Evolutionary conservation across 305 asterid species (phyloP).

Genomic region (Ajuga reptans): DNA sequence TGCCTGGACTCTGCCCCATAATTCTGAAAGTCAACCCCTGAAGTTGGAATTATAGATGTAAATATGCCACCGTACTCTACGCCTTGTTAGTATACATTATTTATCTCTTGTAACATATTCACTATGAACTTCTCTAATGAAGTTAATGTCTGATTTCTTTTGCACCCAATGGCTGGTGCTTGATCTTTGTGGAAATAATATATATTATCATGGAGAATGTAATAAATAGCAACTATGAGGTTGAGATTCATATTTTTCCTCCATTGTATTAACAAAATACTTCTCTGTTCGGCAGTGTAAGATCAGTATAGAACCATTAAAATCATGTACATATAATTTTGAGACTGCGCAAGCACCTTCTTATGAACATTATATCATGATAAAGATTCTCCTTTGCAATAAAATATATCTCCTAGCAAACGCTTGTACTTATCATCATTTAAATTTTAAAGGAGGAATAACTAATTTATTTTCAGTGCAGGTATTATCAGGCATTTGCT

Average conservation of each 20-base stretch:
- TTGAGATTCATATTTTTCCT: background rate
- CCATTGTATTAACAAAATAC: background rate
- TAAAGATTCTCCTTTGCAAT: conserved; percentile 2
- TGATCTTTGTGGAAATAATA: background rate
- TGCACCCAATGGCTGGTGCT: background rate
- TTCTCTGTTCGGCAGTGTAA: background rate
- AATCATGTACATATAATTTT: background rate
- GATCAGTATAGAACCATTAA: background rate
- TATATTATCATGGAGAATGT: conserved; percentile 1
- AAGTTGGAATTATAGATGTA: background rate
- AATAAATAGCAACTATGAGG: background rate
- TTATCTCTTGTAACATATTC: background rate
- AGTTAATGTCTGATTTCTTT: background rate
- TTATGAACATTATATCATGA: background rate
- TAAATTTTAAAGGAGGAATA: conserved; percentile 15
- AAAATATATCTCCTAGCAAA: background rate
- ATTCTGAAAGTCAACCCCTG: background rate
- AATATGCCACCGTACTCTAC: background rate
- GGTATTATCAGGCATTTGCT: conserved; percentile 59
- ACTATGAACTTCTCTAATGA: background rate
- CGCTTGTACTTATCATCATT: background rate
- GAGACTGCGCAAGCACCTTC: background rate
- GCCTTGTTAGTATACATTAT: background rate
- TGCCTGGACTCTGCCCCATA: background rate
- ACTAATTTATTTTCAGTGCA: conserved; percentile 35